phyloP scores from a whole-genome alignment of 163 green algal genomes.

The Trebouxia gelatinosa region DNA sequence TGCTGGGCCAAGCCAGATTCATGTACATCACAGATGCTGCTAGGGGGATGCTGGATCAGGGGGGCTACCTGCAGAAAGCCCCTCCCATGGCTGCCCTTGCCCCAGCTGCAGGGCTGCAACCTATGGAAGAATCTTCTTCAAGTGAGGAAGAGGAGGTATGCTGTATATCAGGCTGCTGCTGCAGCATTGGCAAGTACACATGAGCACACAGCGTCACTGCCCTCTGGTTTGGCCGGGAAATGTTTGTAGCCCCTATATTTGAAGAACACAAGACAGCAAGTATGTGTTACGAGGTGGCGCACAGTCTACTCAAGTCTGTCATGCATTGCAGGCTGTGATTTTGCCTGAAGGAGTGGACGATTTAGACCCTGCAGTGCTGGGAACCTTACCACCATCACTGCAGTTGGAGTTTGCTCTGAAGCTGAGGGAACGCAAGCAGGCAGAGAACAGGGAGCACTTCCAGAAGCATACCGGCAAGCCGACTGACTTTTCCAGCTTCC shows the following conservation, averaged over 20 bases:
- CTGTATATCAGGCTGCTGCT: not conserved
- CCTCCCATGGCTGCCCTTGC: not conserved
- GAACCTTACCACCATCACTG: constrained; percentile 68
- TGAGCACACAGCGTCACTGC: too few relatives aligned
- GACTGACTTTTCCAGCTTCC: constrained; percentile 61
- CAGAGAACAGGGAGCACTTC: constrained; percentile 57
- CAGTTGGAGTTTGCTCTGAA: constrained; percentile 85
- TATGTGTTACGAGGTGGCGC: too few relatives aligned
- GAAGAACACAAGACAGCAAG: too few relatives aligned
- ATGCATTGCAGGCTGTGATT: constrained; percentile 35
- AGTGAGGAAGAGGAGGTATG: not conserved
- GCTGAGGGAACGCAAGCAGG: constrained; percentile 57
- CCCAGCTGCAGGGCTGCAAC: not conserved
- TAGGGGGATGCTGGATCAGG: constrained; percentile 63
- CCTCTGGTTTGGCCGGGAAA: too few relatives aligned
- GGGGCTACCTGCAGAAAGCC: constrained; percentile 46
- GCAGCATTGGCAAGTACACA: too few relatives aligned
- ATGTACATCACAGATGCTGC: constrained; percentile 88
- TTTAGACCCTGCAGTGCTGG: constrained; percentile 82
- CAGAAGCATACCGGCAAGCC: constrained; percentile 43
- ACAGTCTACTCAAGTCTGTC: too few relatives aligned
- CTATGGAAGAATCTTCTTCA: not conserved
- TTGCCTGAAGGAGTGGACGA: constrained; percentile 15
- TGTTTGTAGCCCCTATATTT: too few relatives aligned
- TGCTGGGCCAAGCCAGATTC: constrained; percentile 85